Evolutionary conservation across 805 yeast species (phyloP).

Genomic region (Wickerhamomyces mucosus): DNA sequence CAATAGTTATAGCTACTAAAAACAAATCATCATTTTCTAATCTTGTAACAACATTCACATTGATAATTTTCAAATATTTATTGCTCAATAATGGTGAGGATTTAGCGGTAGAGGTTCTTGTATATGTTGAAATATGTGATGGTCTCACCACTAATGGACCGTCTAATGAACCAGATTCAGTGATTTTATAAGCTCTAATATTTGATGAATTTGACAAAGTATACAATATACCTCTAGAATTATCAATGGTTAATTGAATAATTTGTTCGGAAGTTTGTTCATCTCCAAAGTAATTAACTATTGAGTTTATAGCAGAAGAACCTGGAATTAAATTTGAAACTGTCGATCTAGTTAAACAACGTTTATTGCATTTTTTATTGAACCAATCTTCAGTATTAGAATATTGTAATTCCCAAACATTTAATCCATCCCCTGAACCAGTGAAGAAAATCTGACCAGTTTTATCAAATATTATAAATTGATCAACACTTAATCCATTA

Average conservation of each 20-base stretch:
- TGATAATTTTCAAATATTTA: constrained; percentile 51
- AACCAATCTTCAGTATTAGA: constrained; percentile 82
- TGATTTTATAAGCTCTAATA: constrained; percentile 68
- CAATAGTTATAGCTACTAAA: constrained; percentile 68
- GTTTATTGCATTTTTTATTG: constrained; percentile 70
- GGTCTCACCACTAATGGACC: constrained; percentile 30
- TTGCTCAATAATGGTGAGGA: constrained; percentile 47
- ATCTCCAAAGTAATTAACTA: constrained; percentile 23
- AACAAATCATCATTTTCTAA: constrained; percentile 61
- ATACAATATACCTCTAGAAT: constrained; percentile 67
- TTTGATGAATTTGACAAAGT: constrained; percentile 74
- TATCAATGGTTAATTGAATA: constrained; percentile 67
- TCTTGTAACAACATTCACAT: constrained; percentile 50
- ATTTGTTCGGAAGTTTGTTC: constrained; percentile 37
- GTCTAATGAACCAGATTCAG: constrained; percentile 27
- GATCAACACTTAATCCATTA: constrained; percentile 66
- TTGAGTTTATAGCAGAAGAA: constrained; percentile 25
- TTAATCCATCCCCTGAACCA: constrained; percentile 67
- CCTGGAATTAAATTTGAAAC: constrained; percentile 42
- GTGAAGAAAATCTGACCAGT: constrained; percentile 79
- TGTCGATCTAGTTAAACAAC: constrained; percentile 68
- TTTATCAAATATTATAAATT: constrained; percentile 45
- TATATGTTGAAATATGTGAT: constrained; percentile 26
- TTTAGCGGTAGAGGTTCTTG: constrained; percentile 34
- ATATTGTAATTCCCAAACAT: constrained; percentile 84